phyloP scores from a whole-genome alignment of 768 basidiomycete species.

The Suillus luteus region DNA sequence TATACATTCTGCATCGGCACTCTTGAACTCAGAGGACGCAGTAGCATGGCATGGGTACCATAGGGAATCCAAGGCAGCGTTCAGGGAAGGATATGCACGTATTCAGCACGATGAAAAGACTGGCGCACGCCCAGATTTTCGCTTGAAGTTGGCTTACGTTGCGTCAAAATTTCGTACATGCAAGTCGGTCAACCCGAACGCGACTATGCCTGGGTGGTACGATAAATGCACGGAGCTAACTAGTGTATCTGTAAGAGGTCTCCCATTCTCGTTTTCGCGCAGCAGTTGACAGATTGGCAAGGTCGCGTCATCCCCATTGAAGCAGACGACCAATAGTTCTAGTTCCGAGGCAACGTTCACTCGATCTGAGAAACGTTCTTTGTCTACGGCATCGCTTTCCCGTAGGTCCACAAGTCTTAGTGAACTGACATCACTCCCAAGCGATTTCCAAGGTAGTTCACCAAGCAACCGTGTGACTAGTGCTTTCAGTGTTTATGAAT shows the following conservation, averaged over 20 bases:
- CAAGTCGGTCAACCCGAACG: conserved; percentile 44
- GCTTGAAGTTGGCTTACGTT: conserved; percentile 43
- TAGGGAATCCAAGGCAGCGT: conserved; percentile 19
- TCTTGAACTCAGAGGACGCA: conserved; percentile 25
- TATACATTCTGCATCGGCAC: conserved; percentile 39
- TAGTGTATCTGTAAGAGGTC: conserved; percentile 28
- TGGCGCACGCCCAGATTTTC: conserved; percentile 38
- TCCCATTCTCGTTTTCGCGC: not conserved
- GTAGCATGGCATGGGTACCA: conserved; percentile 41
- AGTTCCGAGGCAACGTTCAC: not conserved
- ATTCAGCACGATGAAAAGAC: conserved; percentile 36
- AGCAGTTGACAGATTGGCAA: conserved; percentile 1
- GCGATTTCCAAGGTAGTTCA: conserved; percentile 18
- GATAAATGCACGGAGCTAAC: conserved; percentile 39
- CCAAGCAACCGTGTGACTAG: too few relatives aligned
- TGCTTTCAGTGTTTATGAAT: not conserved
- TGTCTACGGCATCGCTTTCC: not conserved
- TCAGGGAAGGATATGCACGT: conserved; percentile 14
- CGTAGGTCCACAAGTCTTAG: conserved; percentile 20
- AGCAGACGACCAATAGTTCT: not conserved
- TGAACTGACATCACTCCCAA: conserved; percentile 33
- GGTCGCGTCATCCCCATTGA: not conserved
- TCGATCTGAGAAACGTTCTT: not conserved
- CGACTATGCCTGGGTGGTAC: conserved; percentile 62
- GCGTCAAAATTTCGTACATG: conserved; percentile 52